These are phyloP conservation scores for Scytalidium sp. DNA, from an alignment of 2,329 filamentous ascomycete genomes.

Conservation along the genomic window DNA sequence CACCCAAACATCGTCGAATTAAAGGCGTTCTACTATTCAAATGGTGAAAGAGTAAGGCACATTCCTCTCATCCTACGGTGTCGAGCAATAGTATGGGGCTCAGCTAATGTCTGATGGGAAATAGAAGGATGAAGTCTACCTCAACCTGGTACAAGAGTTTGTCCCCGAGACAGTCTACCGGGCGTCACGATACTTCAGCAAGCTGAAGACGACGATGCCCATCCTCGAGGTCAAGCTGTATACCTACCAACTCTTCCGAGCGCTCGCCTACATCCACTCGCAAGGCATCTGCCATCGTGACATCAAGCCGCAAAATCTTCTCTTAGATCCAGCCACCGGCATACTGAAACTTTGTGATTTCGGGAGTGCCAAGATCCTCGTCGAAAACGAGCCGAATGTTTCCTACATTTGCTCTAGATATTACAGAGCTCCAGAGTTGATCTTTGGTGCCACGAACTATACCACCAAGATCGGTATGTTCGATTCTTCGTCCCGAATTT, in stretches of 20 bases:
- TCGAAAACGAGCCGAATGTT: slow-evolving; percentile 98
- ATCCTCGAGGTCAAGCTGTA: slow-evolving; percentile 99
- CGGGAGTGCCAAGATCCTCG: slow-evolving; percentile 95
- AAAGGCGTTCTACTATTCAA: slow-evolving; percentile 99
- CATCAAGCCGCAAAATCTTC: slow-evolving; percentile 97
- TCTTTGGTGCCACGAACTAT: slow-evolving; percentile 98
- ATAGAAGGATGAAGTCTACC: slow-evolving; percentile 96
- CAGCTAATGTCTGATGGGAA: slow-evolving; percentile 11
- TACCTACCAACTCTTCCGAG: slow-evolving; percentile 98
- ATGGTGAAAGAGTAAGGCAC: slow-evolving; percentile 82
- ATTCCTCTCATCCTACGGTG: slow-evolving; percentile 22
- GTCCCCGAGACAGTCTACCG: slow-evolving; percentile 98
- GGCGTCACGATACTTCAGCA: slow-evolving; percentile 98
- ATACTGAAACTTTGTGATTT: slow-evolving; percentile 98
- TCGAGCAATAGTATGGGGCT: neutral
- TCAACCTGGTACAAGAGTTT: slow-evolving; percentile 96
- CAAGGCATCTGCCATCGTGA: slow-evolving; percentile 99
- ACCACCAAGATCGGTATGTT: slow-evolving; percentile 96
- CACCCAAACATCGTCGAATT: slow-evolving; percentile 99
- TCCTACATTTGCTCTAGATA: slow-evolving; percentile 99
- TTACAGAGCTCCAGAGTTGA: slow-evolving; percentile 95
- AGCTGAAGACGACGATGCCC: slow-evolving; percentile 99
- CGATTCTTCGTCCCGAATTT: slow-evolving; percentile 7
- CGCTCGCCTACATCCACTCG: slow-evolving; percentile 97
- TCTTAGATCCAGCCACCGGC: slow-evolving; percentile 87